Evolutionary conservation across 345 rosid species (phyloP).

Genomic region (Acer saccharum): DNA sequence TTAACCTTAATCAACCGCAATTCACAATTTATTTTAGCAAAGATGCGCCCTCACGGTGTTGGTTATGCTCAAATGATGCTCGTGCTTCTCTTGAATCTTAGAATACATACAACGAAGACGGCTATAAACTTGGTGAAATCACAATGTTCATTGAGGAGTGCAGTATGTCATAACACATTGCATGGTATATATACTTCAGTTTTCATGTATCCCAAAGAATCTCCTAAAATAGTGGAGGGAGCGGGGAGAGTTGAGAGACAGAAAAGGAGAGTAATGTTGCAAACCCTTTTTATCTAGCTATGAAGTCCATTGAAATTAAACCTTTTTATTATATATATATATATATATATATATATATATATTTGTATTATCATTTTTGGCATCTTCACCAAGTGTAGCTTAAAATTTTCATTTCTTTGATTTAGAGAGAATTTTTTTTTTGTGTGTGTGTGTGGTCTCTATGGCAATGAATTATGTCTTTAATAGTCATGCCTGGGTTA

Average conservation of each 20-base stretch:
- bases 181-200: background rate
- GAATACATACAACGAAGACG: background rate
- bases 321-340: background rate
- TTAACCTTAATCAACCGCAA: background rate
- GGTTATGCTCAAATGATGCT: background rate
- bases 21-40: background rate
- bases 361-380: background rate
- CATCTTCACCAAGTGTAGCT: background rate
- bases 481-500: constrained; percentile 4
- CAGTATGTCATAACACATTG: background rate
- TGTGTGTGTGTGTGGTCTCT: no score
- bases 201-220: background rate
- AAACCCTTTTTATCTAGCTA: background rate
- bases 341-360: background rate
- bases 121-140: background rate
- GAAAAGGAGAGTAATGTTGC: background rate
- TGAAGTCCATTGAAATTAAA: background rate
- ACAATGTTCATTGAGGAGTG: background rate
- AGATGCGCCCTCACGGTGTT: background rate
- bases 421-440: background rate
- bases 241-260: background rate
- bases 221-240: background rate
- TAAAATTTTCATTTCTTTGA: background rate
- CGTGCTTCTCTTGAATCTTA: background rate
- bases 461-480: constrained; percentile 8